Evolutionary conservation across 1,284 basidiomycete species (phyloP), one percentile per base, ranked within the genome.

Genomic region (Cryptococcus sp.): DNA sequence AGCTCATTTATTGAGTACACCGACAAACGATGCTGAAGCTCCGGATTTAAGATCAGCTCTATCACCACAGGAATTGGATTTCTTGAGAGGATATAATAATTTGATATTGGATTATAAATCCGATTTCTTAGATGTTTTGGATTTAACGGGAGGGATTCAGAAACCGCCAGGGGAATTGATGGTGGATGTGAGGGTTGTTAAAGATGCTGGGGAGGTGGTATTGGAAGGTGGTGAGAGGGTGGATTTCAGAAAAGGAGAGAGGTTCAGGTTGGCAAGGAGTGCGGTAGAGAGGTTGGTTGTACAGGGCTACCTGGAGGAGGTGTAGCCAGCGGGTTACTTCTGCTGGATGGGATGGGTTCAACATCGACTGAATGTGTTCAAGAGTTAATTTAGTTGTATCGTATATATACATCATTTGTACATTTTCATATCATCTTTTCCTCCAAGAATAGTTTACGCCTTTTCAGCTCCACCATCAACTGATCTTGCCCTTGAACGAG

Each of bases 271-370:
- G 47, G 80, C 87, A 44, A 78, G 89, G 59, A 82, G 85, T 10
- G 89, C 94, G 72, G 85, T 97, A 54, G 93, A 97, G 72, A 85
- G 91, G 69, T 80, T 97, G 59, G 88, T 97, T 62, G 83, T 93
- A 1, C 88, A 92, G 66, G 92, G 91, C 3, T 94, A 87, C 73
- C 76, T 98, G 56, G 88, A 93, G 75, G 75, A 78, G 54, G 74
- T 79, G 1, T 76, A 64, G 48, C 9, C 18, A 16, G 32, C 7
- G 46, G 25, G 14, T 25, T 2, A 5, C 14, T 24, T 19, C 5
- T 14, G 7, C 22, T 2, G 31, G 34, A 10, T 51, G 28, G 28
- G 32, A 39, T 40, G 19, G 4, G 23, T 45, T 9, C 32, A n/a
- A n/a, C n/a, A n/a, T n/a, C n/a, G n/a, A n/a, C n/a, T n/a, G n/a